Percentiles rank a stretch among this genome's conserved stretches.
Evolutionary conservation across 2,329 filamentous ascomycete species (phyloP).

Genomic region (Lachnellula arida): DNA sequence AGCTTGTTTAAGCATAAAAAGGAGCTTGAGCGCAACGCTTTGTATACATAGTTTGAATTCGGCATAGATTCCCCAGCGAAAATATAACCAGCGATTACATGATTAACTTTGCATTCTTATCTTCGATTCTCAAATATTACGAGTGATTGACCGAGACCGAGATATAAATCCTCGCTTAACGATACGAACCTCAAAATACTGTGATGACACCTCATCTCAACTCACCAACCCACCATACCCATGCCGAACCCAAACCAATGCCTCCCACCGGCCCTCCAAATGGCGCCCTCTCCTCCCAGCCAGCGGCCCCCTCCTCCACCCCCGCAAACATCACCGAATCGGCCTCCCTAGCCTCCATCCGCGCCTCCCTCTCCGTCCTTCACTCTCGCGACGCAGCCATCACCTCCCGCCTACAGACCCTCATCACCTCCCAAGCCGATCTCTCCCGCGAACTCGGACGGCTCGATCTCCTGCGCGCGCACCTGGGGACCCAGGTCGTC

Average conservation of each 20-base stretch:
- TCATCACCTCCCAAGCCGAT: slow-evolving; percentile 79
- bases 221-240: slow-evolving; percentile 14
- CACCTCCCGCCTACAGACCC: slow-evolving; percentile 66
- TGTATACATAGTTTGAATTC: slow-evolving; percentile 11
- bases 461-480: slow-evolving; percentile 82
- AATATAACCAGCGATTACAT: neutral
- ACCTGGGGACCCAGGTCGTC: slow-evolving; percentile 81
- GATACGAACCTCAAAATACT: slow-evolving; percentile 9
- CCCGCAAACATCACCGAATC: slow-evolving; percentile 57
- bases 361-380: slow-evolving; percentile 68
- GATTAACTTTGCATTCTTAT: neutral
- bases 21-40: neutral
- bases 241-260: slow-evolving; percentile 32
- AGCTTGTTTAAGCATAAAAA: slow-evolving; percentile 47
- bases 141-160: neutral
- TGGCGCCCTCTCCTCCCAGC: slow-evolving; percentile 22
- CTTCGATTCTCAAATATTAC: neutral
- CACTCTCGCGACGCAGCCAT: slow-evolving; percentile 72
- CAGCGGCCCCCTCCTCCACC: slow-evolving; percentile 11
- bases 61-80: slow-evolving; percentile 4
- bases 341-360: slow-evolving; percentile 72
- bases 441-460: slow-evolving; percentile 81
- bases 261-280: slow-evolving; percentile 33
- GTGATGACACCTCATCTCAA: neutral
- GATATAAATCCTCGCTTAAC: slow-evolving; percentile 23